Evolutionary conservation across 495 filamentous ascomycete genomes (phyloP).

Genomic region (Aspergillus heteromorphus): DNA sequence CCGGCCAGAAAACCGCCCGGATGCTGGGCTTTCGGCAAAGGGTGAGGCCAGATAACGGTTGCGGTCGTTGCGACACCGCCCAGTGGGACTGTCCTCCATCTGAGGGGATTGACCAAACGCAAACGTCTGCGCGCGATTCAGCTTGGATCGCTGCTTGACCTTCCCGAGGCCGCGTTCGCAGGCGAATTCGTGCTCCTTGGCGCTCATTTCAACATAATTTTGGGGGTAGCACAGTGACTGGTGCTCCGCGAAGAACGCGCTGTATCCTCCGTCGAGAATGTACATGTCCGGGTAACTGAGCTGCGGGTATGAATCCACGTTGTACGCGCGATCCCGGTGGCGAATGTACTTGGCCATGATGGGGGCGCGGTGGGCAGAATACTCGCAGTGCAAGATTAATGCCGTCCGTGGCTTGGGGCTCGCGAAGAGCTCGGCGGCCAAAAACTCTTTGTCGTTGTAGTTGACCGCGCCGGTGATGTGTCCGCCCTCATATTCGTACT

Average conservation of each 20-base stretch:
- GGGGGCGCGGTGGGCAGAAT: conserved; percentile 94
- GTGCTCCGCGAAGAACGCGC: conserved; percentile 77
- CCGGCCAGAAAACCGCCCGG: conserved; percentile 52
- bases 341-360: conserved; percentile 82
- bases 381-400: conserved; percentile 95
- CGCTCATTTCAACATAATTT: conserved; percentile 93
- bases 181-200: conserved; percentile 78
- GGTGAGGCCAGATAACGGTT: conserved; percentile 41
- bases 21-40: conserved; percentile 49
- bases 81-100: conserved; percentile 78
- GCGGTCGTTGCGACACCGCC: conserved; percentile 46
- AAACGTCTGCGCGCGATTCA: conserved; percentile 87
- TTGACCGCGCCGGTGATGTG: conserved; percentile 92
- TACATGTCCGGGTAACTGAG: conserved; percentile 95
- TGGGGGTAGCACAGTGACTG: conserved; percentile 80
- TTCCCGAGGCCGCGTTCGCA: conserved; percentile 93
- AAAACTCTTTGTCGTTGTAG: conserved; percentile 87
- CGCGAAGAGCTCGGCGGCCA: conserved; percentile 73
- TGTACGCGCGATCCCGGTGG: conserved; percentile 74
- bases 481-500: conserved; percentile 96
- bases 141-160: conserved; percentile 73
- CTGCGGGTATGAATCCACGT: conserved; percentile 75
- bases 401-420: conserved; percentile 63
- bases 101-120: conserved; percentile 70
- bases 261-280: conserved; percentile 95